A percentile compares a stretch with the other conserved stretches of the same genome.
Evolutionary conservation across 2,329 filamentous ascomycete genomes (phyloP).

Genomic region (Xylaria hypoxylon): DNA sequence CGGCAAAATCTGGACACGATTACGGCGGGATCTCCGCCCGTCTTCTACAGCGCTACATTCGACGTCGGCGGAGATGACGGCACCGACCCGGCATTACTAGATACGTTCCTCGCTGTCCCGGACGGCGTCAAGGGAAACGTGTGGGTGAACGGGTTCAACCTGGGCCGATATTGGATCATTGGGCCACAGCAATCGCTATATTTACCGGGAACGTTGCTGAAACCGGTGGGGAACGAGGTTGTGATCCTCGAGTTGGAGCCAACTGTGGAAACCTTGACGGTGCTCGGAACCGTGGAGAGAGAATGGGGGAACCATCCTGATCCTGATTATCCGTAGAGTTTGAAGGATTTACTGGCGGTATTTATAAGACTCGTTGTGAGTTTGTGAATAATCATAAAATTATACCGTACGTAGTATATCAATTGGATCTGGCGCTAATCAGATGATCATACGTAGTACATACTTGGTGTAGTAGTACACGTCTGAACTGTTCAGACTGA

Average conservation of each 20-base stretch:
- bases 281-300: constrained; percentile 44
- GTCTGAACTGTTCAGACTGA: no score
- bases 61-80: constrained; percentile 44
- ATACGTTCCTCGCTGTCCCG: constrained; percentile 56
- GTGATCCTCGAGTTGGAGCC: constrained; percentile 60
- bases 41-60: constrained; percentile 52
- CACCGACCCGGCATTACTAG: constrained; percentile 45
- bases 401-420: no score
- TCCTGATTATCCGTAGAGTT: constrained; percentile 44
- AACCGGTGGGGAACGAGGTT: constrained; percentile 54
- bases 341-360: background rate
- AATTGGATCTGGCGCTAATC: background rate
- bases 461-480: no score
- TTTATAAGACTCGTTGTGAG: no score
- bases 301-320: constrained; percentile 49
- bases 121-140: constrained; percentile 58
- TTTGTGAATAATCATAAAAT: no score
- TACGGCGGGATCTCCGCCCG: constrained; percentile 41
- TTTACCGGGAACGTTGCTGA: constrained; percentile 56
- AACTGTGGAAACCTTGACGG: constrained; percentile 37
- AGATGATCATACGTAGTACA: no score
- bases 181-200: constrained; percentile 63
- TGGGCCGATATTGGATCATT: constrained; percentile 61
- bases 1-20: background rate
- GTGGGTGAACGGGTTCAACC: constrained; percentile 60